These are phyloP conservation scores for Candida maltosa DNA, from an alignment of 805 yeast species.

Conservation along the genomic window DNA sequence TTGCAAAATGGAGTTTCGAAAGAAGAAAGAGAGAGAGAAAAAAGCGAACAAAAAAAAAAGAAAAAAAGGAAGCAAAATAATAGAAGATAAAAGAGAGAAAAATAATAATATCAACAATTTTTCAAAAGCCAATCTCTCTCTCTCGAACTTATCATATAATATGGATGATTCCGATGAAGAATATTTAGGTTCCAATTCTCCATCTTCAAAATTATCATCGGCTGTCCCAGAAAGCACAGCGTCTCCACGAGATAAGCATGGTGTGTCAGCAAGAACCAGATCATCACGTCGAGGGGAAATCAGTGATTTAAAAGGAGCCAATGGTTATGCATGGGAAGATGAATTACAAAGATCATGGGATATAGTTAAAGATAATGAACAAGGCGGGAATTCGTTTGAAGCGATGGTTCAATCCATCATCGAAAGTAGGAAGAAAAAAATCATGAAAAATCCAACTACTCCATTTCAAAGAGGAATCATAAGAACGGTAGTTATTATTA, in stretches of 20 bases:
- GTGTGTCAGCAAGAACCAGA: slow-evolving; percentile 31
- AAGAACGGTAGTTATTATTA: slow-evolving; percentile 73
- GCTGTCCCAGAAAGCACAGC: slow-evolving; percentile 16
- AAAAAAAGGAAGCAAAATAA: too few relatives aligned
- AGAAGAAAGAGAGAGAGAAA: too few relatives aligned
- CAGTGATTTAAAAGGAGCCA: slow-evolving; percentile 55
- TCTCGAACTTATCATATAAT: too few relatives aligned
- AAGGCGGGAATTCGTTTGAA: slow-evolving; percentile 72
- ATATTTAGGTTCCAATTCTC: slow-evolving; percentile 17
- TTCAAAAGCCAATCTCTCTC: too few relatives aligned
- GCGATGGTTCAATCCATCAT: slow-evolving; percentile 79
- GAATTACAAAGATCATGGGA: slow-evolving; percentile 96
- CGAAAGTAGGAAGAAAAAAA: slow-evolving; percentile 76
- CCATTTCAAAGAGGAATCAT: slow-evolving; percentile 96
- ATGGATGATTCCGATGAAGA: slow-evolving; percentile 38
- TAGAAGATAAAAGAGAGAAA: neutral
- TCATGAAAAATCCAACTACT: slow-evolving; percentile 59
- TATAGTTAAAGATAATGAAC: slow-evolving; percentile 67
- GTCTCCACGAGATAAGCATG: slow-evolving; percentile 18
- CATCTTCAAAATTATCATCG: slow-evolving; percentile 15
- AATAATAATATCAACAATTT: too few relatives aligned
- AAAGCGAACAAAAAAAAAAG: too few relatives aligned
- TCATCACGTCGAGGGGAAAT: slow-evolving; percentile 16
- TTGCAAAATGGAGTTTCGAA: too few relatives aligned
- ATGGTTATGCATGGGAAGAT: slow-evolving; percentile 95